Percentiles rank a stretch among this genome's conserved stretches.
phyloP scores from a whole-genome alignment of 805 yeast genomes.

The Metschnikowia cubensis region DNA sequence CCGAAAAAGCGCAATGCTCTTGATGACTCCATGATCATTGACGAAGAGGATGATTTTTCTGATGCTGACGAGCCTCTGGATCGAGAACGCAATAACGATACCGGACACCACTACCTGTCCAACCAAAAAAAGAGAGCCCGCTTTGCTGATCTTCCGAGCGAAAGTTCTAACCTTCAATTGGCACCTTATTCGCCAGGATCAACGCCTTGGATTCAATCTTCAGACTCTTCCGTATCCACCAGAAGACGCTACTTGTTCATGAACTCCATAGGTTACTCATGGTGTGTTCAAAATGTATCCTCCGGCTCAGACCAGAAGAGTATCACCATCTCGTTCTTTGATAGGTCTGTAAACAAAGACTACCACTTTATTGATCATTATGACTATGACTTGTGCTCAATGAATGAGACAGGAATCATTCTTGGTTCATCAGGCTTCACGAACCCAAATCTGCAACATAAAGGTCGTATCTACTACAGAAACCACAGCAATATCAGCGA shows the following conservation, averaged over 20 bases:
- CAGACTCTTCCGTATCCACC: slow-evolving; percentile 28
- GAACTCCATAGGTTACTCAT: slow-evolving; percentile 75
- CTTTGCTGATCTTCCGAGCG: not conserved
- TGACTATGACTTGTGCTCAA: slow-evolving; percentile 69
- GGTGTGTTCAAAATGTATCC: slow-evolving; percentile 53
- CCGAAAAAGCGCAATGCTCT: slow-evolving; percentile 21
- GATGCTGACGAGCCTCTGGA: slow-evolving; percentile 8
- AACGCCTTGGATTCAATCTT: slow-evolving; percentile 63
- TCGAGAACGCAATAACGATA: slow-evolving; percentile 3
- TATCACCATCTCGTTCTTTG: slow-evolving; percentile 85
- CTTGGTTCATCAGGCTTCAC: slow-evolving; percentile 44
- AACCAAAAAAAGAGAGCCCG: slow-evolving; percentile 10
- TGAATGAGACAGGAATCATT: slow-evolving; percentile 63
- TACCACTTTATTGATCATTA: slow-evolving; percentile 79
- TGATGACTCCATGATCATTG: slow-evolving; percentile 35
- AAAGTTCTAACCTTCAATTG: slow-evolving; percentile 22
- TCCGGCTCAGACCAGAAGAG: slow-evolving; percentile 44
- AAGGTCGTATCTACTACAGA: slow-evolving; percentile 56
- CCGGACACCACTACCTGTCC: slow-evolving; percentile 12
- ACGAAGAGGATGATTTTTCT: slow-evolving; percentile 10
- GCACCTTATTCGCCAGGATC: slow-evolving; percentile 81
- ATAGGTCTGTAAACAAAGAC: slow-evolving; percentile 67
- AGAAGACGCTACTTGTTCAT: slow-evolving; percentile 72
- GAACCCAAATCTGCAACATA: slow-evolving; percentile 5
- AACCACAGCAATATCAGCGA: slow-evolving; percentile 62